Base-by-base conservation (phyloP, 495 filamentous ascomycete genomes). In the Aspergillus biplanus region DNA sequence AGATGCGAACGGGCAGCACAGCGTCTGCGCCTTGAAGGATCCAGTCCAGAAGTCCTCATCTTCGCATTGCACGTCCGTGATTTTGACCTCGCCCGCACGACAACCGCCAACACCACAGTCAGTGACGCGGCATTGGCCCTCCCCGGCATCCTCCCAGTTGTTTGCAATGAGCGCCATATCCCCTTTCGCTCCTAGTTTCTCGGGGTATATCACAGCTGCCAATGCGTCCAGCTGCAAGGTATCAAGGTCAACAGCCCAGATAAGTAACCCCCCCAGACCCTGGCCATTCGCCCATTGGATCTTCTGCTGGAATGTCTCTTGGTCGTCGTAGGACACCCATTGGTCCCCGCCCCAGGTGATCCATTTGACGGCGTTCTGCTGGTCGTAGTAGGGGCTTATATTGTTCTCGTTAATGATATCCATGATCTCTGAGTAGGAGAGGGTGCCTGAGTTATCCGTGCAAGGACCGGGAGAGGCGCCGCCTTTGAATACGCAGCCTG, bases 301-400 rank as follows among this genome's bases (percentile, higher is more conserved):
- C 66, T 82, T 83, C 33, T 61, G 32, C 37, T 69, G 48, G 8
- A 79, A 61, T 0, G 80, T 82, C 4, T 71, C 61, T 1, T 39
- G 60, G 56, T 80, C 75, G 52, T 82, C 80, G 58, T 73, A 82
- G 0, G 69, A 65, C 0, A 79, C 68, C 72, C 80, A 79, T 56
- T 83, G 75, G 39, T 78, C 72, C 1, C 33, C 60, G 15, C 67
- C 67, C 63, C 69, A 82, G 0, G 66, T 68, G 11, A 79, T 59
- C 32, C 62, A 65, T 33, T 81, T 77, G 7, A 82, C 75, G 6
- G 69, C 76, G 16, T 69, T 67, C 0, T 42, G 16, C 47, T 60
- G 42, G 46, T 71, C 67, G 48, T 65, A 47, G 16, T 34, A 33
- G 6, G 56, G 56, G 6, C 8, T 59, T 6, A 59, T 12, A 18